Conservation (phyloP, 1,284 basidiomycete genomes). For the Ceratobasidium sp. region DNA sequence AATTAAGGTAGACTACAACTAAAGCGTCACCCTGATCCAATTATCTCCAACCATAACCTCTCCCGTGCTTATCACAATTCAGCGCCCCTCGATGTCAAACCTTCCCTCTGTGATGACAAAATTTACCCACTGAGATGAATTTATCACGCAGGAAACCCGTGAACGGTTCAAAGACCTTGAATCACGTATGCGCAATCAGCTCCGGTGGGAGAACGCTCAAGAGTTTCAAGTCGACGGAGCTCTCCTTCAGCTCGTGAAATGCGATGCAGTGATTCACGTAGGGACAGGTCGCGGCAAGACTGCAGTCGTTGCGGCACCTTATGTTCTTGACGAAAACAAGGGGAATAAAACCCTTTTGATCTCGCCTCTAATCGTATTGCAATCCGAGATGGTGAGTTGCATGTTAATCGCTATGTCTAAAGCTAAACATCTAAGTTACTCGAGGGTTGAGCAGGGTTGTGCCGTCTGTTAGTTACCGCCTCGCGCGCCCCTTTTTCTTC, state of each 20-base stretch:
- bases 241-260: slow-evolving; percentile 52
- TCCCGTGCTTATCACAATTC: not conserved
- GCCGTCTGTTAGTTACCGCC: too few species aligned
- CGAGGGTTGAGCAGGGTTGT: too few species aligned
- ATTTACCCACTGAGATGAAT: not conserved
- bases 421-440: too few species aligned
- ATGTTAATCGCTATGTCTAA: too few species aligned
- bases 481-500: too few species aligned
- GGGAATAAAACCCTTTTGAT: slow-evolving; percentile 57
- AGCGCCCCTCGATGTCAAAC: not conserved
- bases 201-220: slow-evolving; percentile 46
- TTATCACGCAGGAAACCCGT: not conserved
- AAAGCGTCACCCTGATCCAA: slow-evolving; percentile 1
- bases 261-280: slow-evolving; percentile 57
- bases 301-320: slow-evolving; percentile 56
- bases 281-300: slow-evolving; percentile 59
- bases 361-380: slow-evolving; percentile 59
- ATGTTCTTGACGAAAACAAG: slow-evolving; percentile 51
- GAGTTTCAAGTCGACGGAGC: slow-evolving; percentile 52
- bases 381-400: slow-evolving; percentile 57
- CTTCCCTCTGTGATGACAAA: not conserved
- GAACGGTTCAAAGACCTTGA: slow-evolving; percentile 12
- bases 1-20: not conserved
- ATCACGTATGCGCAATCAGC: slow-evolving; percentile 9
- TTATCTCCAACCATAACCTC: not conserved